Evolutionary conservation across 2,329 filamentous ascomycete species (phyloP), one percentile per base, ranked within the genome.

Genomic region (Penicillium brevicompactum): DNA sequence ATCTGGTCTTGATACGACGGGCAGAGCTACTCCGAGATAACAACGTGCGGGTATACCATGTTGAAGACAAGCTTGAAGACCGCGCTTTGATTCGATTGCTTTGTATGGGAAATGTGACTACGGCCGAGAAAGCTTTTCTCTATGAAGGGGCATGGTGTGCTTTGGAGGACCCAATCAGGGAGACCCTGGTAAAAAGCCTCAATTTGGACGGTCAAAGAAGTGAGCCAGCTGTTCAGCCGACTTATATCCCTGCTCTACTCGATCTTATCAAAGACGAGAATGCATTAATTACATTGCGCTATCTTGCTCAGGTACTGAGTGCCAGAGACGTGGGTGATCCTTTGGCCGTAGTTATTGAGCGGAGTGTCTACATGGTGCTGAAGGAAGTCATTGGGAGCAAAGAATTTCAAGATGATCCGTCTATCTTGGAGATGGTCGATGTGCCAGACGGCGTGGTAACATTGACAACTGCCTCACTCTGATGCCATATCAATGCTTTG

Each of bases 31-130:
- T 60, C 22, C 43, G 56, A 10, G 34, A 22, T 4, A 14, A 41
- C 10, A 57, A 48, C 2, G 54, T 57, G 37, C 42, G 51, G 16
- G 14, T 30, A 22, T 46, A 59, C 2, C 2, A 37, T n/a, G 37
- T 57, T 10, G 22, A 51, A 7, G 31, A 42, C 1, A 34, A 47
- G 2, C 24, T 13, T 2, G 32, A 45, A 11, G 51, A 61, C 4
- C 46, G 54, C 7, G 59, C 57, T 1, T 46, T 61, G 40, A 41
- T 57, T 22, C 53, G 57, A 14, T 41, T 61, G 18, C 46, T 59
- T 1, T 61, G 59, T 40, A 57, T 61, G 59, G 59, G 53, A 1
- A 61, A 57, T 48, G 57, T 57, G 10, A 46, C 48, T 9, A 57
- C 46, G 7, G 40, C 22, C 6, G 51, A 61, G 3, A 55, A 32